Percentiles rank a stretch among this genome's conserved stretches.
Conservation (phyloP, 768 basidiomycete genomes). For the Leccinum variicolor region DNA sequence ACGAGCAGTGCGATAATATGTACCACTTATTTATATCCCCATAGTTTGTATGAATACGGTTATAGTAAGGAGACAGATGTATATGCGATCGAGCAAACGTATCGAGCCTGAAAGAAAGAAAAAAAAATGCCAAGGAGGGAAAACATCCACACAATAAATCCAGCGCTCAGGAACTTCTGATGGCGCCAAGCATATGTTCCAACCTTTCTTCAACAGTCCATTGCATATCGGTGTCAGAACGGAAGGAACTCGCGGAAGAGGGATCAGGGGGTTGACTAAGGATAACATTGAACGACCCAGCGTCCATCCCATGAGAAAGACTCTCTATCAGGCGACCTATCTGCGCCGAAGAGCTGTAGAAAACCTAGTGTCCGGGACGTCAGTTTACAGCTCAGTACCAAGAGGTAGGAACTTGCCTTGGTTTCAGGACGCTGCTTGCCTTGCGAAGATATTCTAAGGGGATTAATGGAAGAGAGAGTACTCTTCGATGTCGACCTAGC, state of each 20-base stretch:
- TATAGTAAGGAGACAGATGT: constrained; percentile 24
- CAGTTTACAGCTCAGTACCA: constrained; percentile 2
- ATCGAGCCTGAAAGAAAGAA: constrained; percentile 11
- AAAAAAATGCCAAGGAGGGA: constrained; percentile 2
- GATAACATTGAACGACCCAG: constrained; percentile 79
- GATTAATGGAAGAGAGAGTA: constrained; percentile 54
- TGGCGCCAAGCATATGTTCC: constrained; percentile 61
- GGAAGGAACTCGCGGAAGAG: constrained; percentile 57
- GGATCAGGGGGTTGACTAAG: constrained; percentile 45
- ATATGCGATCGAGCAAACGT: constrained; percentile 12
- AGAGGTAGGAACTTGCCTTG: constrained; percentile 51
- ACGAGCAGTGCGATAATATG: constrained; percentile 15
- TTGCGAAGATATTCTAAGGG: constrained; percentile 55
- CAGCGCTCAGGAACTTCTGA: constrained; percentile 31
- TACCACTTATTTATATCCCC: constrained; percentile 30
- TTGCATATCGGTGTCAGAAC: constrained; percentile 58
- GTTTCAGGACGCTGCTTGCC: constrained; percentile 73
- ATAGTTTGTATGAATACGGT: constrained; percentile 32
- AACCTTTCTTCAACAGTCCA: constrained; percentile 76
- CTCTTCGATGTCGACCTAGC: constrained; percentile 61
- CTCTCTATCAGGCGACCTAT: constrained; percentile 83
- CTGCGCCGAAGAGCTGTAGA: constrained; percentile 57
- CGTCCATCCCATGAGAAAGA: constrained; percentile 77
- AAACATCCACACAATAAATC: constrained; percentile 23
- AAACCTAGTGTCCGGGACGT: constrained; percentile 24